Base-by-base conservation (phyloP, 1,139 yeast genomes). In the Pichia sp. region DNA sequence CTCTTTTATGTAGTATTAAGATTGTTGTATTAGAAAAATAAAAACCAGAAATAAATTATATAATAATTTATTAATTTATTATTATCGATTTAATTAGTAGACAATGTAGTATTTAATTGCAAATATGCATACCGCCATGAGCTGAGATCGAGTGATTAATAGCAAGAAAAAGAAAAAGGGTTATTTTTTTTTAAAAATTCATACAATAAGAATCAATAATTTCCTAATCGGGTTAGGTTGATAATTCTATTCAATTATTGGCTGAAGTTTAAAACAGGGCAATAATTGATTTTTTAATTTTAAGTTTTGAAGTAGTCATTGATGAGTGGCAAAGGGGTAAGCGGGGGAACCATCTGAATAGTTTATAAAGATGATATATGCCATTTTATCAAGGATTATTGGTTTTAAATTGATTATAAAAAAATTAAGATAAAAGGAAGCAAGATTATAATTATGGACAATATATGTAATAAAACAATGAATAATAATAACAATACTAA, bases 211-310 rank as follows among this genome's bases (percentile, higher is more conserved):
- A 22, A 30, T 22, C 8, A 6, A 4, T 23, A 11, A 32, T 24
- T 31, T 20, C 35, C 35, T 6, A 27, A 35, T 35, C 23, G 16
- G 38, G 38, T 35, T 35, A 35, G 38, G 23, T 28, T 27, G 24
- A 26, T 28, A 16, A 20, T 6, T 11, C 5, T 16, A 9, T 11
- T 20, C 9, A 22, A 4, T 35, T 11, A 37, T 37, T 30, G 40
- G 28, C 7, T 24, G 40, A 8, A 25, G 28, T 20, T 30, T 30
- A 28, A 20, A 30, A 28, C 24, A 25, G 38, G 31, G 38, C 22
- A 33, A 35, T 16, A 16, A 12, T 16, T 16, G 16, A 16, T 16
- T 16, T 16, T 16, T 16, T 16, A 16, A 16, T 16, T 16, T 16
- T 16, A 16, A 16, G 16, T 16, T 16, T 16, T 16, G 16, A 16